Base-by-base conservation (phyloP, 306 rosid species). In the Malus sylvestris region DNA sequence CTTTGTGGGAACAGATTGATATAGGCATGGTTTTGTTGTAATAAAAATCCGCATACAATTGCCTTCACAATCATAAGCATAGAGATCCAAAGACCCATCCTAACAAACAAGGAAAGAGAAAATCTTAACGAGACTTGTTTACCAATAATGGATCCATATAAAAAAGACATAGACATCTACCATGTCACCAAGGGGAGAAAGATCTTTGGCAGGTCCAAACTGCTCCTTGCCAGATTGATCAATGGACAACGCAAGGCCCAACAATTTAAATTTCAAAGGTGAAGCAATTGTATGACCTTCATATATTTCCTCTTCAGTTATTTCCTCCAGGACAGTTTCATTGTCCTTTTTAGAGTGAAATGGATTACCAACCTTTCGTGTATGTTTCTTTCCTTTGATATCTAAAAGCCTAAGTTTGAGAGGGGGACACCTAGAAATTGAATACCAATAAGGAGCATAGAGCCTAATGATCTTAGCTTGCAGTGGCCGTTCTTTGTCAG, bases 81-180 rank as follows among this genome's bases (percentile, higher is more conserved):
- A 85, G 80, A 92, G 78, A 88, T 90, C 97, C 89, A 89, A 73
- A 38, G 96, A 91, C 67, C 99, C 99, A 83, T 95, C 97, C 99
- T 95, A 81, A 22, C 49, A 51, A 40, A 73, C 51, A 86, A 57
- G 51, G 76, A 77, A 57, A 52, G 55, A 65, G 44, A 76, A 68
- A 20, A 38, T 66, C 40, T 46, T 58, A 67, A 79, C 35, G 29
- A 33, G 23, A 60, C 44, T 59, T 40, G 4, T 5, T 68, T 22
- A 53, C 73, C 65, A 42, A 64, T 66, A 72, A 44, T 75, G 45
- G 63, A 30, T 44, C 52, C 57, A 63, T 30, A 30, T 11, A 75
- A 78, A 46, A 52, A 55, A 52, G 66, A 67, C 30, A 27, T 2
- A 12, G 58, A 74, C 70, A 78, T 67, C 72, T 90, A 95, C 99